Evolutionary conservation across 257 asterid genomes (phyloP), one percentile per base, ranked within the genome.

Genomic region (Penstemon newberryi): DNA sequence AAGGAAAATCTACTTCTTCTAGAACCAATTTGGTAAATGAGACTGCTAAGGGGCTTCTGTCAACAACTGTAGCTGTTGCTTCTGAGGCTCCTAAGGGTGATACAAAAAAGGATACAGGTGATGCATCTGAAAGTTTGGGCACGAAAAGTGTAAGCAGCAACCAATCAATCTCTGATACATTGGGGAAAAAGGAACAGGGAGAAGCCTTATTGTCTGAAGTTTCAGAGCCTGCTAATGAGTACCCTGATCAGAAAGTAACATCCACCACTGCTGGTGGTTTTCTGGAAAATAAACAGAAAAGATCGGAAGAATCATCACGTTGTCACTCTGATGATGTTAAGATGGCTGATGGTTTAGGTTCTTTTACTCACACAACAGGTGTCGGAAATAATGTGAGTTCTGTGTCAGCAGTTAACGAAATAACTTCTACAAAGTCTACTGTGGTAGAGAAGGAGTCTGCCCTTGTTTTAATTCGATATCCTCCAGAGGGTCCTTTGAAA

Each of bases 401-500:
- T 65, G 61, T 58, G 5, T 69, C 82, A 58, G 74, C 52, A 18
- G 50, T 66, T 41, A 73, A 73, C 74, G 89, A 72, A 69, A 55
- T 60, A 51, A 60, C 70, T 77, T 73, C 65, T 60, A 56, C 73
- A 52, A 68, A 68, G 64, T 61, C 65, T 62, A 57, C 69, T 53
- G n/a, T 47, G 12, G 56, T 58, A 4, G 78, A 72, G 36, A 72
- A 70, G 64, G 81, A 78, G 71, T 55, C 73, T 37, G 76, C 71
- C 44, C 67, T 81, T 53, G 67, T 66, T 59, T 56, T 69, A 63
- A 67, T 71, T 61, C 70, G 71, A 42, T 67, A 77, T 58, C 76
- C 60, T 78, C 60, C 77, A 45, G 84, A 76, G 70, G 84, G 79
- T 71, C 73, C 71, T 45, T 72, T 69, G 13, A 75, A 62, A 65